Percentiles rank a stretch among this genome's conserved stretches.
phyloP scores from a whole-genome alignment of 1,139 yeast species.

The Suhomyces coccinellae region DNA sequence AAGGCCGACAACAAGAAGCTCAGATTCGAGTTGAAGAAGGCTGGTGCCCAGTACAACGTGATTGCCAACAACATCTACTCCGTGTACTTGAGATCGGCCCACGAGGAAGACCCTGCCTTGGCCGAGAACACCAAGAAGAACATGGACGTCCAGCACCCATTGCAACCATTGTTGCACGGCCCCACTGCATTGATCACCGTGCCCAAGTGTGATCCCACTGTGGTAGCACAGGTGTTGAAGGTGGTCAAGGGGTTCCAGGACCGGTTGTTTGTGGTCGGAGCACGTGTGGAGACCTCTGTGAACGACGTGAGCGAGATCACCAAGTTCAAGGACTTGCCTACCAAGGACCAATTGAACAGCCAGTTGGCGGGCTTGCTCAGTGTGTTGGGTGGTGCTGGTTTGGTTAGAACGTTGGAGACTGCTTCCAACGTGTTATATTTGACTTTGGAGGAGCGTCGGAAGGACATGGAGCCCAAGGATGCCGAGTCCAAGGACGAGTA shows the following conservation, averaged over 20 bases:
- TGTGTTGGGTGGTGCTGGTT: conserved; percentile 83
- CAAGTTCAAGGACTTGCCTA: conserved; percentile 70
- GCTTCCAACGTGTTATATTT: conserved; percentile 67
- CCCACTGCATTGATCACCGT: conserved; percentile 84
- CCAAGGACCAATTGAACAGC: conserved; percentile 68
- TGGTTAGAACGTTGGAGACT: conserved; percentile 77
- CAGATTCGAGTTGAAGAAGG: conserved; percentile 59
- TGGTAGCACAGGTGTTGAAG: conserved; percentile 62
- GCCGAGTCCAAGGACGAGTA: conserved; percentile 2
- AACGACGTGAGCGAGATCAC: conserved; percentile 56
- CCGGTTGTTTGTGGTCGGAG: conserved; percentile 79
- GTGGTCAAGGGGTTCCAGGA: conserved; percentile 66
- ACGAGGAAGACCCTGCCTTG: conserved; percentile 75
- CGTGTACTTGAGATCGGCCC: conserved; percentile 72
- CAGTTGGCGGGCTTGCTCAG: conserved; percentile 86
- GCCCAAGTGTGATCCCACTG: conserved; percentile 66
- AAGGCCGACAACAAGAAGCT: conserved; percentile 65
- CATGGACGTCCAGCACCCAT: conserved; percentile 56
- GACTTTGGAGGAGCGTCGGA: conserved; percentile 64
- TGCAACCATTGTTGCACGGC: conserved; percentile 69
- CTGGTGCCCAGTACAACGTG: conserved; percentile 68
- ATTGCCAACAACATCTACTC: conserved; percentile 68
- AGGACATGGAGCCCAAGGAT: conserved; percentile 39
- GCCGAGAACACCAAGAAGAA: conserved; percentile 50
- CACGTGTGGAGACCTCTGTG: conserved; percentile 65